Evolutionary conservation across 495 filamentous ascomycete genomes (phyloP), one percentile per base, ranked within the genome.

Genomic region (Parmelia sp.): DNA sequence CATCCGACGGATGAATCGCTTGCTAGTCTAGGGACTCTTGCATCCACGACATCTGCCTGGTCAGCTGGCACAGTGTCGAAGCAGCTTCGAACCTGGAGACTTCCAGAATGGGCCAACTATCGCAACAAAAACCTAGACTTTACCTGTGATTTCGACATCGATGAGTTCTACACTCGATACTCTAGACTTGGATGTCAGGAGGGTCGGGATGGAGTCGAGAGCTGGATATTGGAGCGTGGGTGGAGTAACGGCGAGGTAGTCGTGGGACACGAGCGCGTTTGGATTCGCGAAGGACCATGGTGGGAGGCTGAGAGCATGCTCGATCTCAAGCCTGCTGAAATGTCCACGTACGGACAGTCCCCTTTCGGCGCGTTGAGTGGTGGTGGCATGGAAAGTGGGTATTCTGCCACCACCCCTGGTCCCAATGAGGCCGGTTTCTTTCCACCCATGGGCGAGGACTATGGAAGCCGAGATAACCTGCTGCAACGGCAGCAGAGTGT

Each of bases 231-330:
- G 51, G 92, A 97, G 74, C 85, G 94, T 51, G 95, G 94, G 3
- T 98, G 94, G 94, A 96, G 90, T 74, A 97, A 98, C 70, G 94
- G 94, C 35, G 95, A 97, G 71, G 93, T 97, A 4, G 84, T 95
- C 27, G 80, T 98, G 49, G 94, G 94, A 61, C 83, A 86, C 44
- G 90, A 96, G 73, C 86, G 94, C 8, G 87, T 98, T 44, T 98
- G 94, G 94, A 92, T 97, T 80, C 82, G 94, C 49, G 94, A 98
- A 72, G 84, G 78, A 57, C 86, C 91, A 14, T 98, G 94, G 94
- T 96, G 94, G 92, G 95, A 97, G 74, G 92, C 92, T 15, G 94
- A 98, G 75, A 89, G 85, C 64, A 96, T 96, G 90, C 86, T 97
- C 35, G 94, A 98, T 72, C 75, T 97, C 63, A 96, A 95, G 74